phyloP scores from a whole-genome alignment of 768 basidiomycete genomes.

The Chiua virens region DNA sequence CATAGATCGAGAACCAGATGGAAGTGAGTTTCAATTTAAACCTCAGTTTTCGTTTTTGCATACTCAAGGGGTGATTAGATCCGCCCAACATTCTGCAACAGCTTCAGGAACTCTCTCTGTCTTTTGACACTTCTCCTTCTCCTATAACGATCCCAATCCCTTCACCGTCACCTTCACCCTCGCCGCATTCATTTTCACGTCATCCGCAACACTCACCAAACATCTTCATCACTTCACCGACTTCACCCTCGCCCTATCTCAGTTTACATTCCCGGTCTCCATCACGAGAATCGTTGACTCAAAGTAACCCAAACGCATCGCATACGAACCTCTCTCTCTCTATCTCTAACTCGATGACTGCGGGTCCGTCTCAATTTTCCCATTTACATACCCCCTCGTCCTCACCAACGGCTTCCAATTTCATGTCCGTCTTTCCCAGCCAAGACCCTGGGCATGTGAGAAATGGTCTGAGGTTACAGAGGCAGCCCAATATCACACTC shows the following conservation, averaged over 20 bases:
- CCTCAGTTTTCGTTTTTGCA: background rate
- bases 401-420: constrained; percentile 29
- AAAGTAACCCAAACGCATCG: constrained; percentile 1
- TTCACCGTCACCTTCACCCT: constrained; percentile 30
- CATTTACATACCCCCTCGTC: constrained; percentile 28
- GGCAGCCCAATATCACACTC: constrained; percentile 31
- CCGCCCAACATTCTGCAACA: constrained; percentile 24
- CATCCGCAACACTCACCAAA: constrained; percentile 48
- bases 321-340: constrained; percentile 10
- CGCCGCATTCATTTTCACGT: constrained; percentile 16
- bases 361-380: constrained; percentile 6
- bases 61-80: constrained; percentile 14
- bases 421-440: constrained; percentile 8
- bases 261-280: constrained; percentile 19
- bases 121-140: constrained; percentile 25
- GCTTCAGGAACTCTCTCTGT: constrained; percentile 26
- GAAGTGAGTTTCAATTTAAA: constrained; percentile 10
- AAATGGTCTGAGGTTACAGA: constrained; percentile 22
- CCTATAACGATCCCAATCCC: constrained; percentile 13
- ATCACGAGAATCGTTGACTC: constrained; percentile 19
- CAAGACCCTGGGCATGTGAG: constrained; percentile 20
- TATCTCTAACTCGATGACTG: constrained; percentile 8
- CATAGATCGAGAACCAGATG: constrained; percentile 12
- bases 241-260: constrained; percentile 36
- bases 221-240: constrained; percentile 71